Conservation (phyloP, 768 basidiomycete species). For the Amanita rimosa region DNA sequence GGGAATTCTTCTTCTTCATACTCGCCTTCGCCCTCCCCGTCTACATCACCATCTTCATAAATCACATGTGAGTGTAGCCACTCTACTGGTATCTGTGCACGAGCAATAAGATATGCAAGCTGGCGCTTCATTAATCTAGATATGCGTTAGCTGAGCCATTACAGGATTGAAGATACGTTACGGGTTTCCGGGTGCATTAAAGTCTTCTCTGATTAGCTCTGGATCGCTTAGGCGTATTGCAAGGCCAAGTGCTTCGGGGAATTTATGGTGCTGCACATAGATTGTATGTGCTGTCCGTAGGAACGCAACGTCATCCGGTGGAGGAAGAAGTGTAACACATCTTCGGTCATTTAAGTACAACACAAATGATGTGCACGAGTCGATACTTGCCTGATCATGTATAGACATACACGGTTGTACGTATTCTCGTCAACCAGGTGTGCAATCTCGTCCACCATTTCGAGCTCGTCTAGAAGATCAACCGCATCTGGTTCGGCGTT, state of each 20-base stretch:
- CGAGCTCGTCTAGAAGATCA: conserved; percentile 88
- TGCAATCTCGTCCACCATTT: conserved; percentile 72
- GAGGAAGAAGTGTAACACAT: conserved; percentile 82
- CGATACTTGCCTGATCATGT: conserved; percentile 76
- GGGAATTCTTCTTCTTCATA: conserved; percentile 54
- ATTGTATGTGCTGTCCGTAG: conserved; percentile 81
- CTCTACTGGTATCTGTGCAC: conserved; percentile 82
- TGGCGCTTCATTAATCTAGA: conserved; percentile 84
- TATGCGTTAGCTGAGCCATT: background rate
- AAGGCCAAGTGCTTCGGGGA: conserved; percentile 83
- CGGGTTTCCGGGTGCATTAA: conserved; percentile 83
- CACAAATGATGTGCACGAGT: background rate
- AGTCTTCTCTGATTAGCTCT: conserved; percentile 76
- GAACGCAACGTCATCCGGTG: conserved; percentile 88
- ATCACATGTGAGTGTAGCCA: conserved; percentile 62
- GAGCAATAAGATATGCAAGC: conserved; percentile 87
- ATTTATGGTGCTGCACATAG: conserved; percentile 77
- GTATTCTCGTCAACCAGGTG: conserved; percentile 81
- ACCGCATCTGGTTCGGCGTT: conserved; percentile 99
- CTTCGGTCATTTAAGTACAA: conserved; percentile 20
- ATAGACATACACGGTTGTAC: conserved; percentile 81
- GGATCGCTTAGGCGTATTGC: conserved; percentile 78
- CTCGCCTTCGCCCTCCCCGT: conserved; percentile 41
- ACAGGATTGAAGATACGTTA: conserved; percentile 26
- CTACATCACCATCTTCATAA: conserved; percentile 37